phyloP scores from a whole-genome alignment of 2,329 filamentous ascomycete genomes.

The Phaeoacremonium minimum region DNA sequence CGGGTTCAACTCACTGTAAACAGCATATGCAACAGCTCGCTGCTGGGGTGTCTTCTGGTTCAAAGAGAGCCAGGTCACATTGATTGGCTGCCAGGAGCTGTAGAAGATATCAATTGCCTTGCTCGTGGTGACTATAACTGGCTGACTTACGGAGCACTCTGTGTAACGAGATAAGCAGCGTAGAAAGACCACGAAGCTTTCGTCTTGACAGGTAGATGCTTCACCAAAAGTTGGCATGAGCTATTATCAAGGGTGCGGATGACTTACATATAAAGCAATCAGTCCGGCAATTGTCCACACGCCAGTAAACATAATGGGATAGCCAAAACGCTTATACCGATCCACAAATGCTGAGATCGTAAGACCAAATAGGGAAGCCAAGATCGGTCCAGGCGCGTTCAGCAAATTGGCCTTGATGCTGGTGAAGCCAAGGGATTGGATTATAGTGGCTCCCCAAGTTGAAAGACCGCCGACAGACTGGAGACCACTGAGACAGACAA shows the following conservation, averaged over 20 bases:
- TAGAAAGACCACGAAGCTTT: slow-evolving; percentile 15
- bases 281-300: slow-evolving; percentile 14
- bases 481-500: slow-evolving; percentile 14
- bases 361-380: slow-evolving; percentile 11
- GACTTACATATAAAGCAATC: slow-evolving; percentile 13
- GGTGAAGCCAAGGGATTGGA: slow-evolving; percentile 14
- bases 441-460: slow-evolving; percentile 14
- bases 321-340: slow-evolving; percentile 14
- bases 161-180: slow-evolving; percentile 13
- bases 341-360: slow-evolving; percentile 11
- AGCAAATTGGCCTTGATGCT: slow-evolving; percentile 14
- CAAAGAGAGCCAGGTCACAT: slow-evolving; percentile 14
- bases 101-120: background rate
- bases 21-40: slow-evolving; percentile 14
- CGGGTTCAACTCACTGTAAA: slow-evolving; percentile 10
- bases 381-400: slow-evolving; percentile 11
- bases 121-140: too few species aligned
- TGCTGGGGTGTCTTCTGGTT: slow-evolving; percentile 14
- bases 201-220: slow-evolving; percentile 10
- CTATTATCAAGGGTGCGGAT: background rate
- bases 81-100: slow-evolving; percentile 13
- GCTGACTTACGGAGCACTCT: slow-evolving; percentile 10
- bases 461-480: slow-evolving; percentile 12
- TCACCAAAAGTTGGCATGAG: slow-evolving; percentile 3
- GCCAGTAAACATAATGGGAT: slow-evolving; percentile 12